Base-by-base conservation (phyloP, 192 early-diverging fungal genomes). In the Coemansia erecta region DNA sequence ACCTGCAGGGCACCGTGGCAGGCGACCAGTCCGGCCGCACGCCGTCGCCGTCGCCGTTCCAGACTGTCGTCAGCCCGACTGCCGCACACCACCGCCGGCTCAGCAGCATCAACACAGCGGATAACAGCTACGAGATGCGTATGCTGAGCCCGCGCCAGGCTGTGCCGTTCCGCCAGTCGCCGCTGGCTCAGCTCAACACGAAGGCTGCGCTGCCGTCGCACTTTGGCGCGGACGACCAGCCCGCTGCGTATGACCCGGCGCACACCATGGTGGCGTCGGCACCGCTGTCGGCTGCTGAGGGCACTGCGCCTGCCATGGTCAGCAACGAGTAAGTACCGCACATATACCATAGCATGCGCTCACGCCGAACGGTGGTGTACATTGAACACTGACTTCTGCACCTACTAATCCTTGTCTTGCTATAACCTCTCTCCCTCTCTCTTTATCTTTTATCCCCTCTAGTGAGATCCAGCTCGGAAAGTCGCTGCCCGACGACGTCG, bases 121-220 rank as follows among this genome's bases (percentile, higher is more conserved):
- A 57, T 22, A 60, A 66, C 59, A 63, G 43, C 47, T 77, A 67
- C 64, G 73, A 77, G 48, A 70, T 77, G 68, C 60, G 60, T 22
- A 21, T 71, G 37, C 64, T 77, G 6, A 59, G 67, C 15, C 60
- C 56, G 3, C 64, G 52, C 23, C 64, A 63, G 14, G 22, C 68
- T 0, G 28, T 52, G 28, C 74, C 68, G n/a, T 67, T 67, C 46
- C 60, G 51, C n/a, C 74, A 77, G 49, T 77, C 74, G 24, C 74
- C 74, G 14, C 64, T 77, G 42, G 68, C 68, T 1, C 43, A 43
- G 52, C 3, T 59, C 1, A 48, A 31, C 13, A 31, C 54, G 28
- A 60, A 56, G 44, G 59, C 62, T 1, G 49, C 33, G 8, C 22
- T 48, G n/a, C 42, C 57, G 13, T 61, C 63, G 49, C 62, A 69